phyloP scores from a whole-genome alignment of 2,329 filamentous ascomycete species.

The Emmonsia crescens region DNA sequence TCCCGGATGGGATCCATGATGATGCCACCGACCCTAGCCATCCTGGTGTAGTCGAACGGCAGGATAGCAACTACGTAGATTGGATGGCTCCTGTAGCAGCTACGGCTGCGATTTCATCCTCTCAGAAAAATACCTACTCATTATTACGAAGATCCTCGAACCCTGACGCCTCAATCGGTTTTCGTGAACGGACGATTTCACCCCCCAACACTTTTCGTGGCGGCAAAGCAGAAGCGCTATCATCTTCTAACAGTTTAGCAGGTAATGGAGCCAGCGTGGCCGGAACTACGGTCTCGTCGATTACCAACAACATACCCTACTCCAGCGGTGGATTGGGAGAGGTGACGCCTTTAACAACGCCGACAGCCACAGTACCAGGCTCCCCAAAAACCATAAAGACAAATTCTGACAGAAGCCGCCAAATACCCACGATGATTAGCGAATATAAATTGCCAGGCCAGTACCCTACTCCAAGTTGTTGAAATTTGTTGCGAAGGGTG shows the following conservation, averaged over 20 bases:
- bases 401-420: neutral
- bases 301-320: neutral
- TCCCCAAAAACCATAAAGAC: neutral
- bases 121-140: neutral
- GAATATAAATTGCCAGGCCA: neutral
- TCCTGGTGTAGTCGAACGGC: constrained; percentile 11
- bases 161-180: neutral
- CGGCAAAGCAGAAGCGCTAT: neutral
- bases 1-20: constrained; percentile 21
- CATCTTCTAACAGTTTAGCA: neutral
- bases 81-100: constrained; percentile 45
- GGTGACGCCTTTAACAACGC: neutral
- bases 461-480: neutral
- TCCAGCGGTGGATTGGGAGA: neutral
- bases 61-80: constrained; percentile 38
- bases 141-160: neutral
- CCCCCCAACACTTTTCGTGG: neutral
- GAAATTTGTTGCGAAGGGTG: neutral
- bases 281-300: neutral
- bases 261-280: neutral
- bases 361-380: neutral
- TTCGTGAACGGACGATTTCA: neutral
- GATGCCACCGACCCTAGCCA: neutral
- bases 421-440: neutral
- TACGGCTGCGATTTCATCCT: neutral